Evolutionary conservation across 768 basidiomycete genomes (phyloP).

Genomic region (Boletus rex-veris): DNA sequence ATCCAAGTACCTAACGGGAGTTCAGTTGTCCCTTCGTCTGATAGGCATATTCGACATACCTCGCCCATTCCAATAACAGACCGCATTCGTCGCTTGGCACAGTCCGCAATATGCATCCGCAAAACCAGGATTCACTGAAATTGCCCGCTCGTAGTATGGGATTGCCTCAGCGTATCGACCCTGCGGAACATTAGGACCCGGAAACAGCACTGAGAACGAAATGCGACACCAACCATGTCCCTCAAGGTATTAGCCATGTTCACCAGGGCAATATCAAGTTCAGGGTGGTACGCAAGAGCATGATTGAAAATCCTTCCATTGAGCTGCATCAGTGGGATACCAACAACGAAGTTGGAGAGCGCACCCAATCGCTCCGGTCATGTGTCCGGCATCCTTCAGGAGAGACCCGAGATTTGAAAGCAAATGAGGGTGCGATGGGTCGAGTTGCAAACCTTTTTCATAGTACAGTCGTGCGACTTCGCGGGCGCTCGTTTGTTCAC

Average conservation of each 20-base stretch:
- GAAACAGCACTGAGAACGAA: neutral
- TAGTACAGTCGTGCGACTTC: slow-evolving; percentile 44
- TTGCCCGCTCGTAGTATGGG: slow-evolving; percentile 43
- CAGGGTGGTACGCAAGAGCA: slow-evolving; percentile 40
- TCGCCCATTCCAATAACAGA: slow-evolving; percentile 46
- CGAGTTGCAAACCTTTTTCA: slow-evolving; percentile 40
- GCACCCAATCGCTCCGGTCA: slow-evolving; percentile 41
- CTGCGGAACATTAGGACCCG: slow-evolving; percentile 17
- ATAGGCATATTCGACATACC: slow-evolving; percentile 17
- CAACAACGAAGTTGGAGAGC: slow-evolving; percentile 4
- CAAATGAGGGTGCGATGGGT: slow-evolving; percentile 46
- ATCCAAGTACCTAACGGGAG: slow-evolving; percentile 31
- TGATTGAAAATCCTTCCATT: slow-evolving; percentile 37
- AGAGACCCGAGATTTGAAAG: slow-evolving; percentile 50
- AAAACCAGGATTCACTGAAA: slow-evolving; percentile 40
- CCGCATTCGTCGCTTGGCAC: slow-evolving; percentile 41
- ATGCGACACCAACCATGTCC: slow-evolving; percentile 35
- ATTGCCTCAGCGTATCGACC: slow-evolving; percentile 43
- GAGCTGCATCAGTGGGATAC: slow-evolving; percentile 4
- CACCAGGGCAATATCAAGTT: slow-evolving; percentile 49
- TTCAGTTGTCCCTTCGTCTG: slow-evolving; percentile 6
- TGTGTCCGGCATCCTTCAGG: slow-evolving; percentile 45
- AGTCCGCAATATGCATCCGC: slow-evolving; percentile 48
- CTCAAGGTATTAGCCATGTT: slow-evolving; percentile 52
- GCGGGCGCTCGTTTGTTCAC: slow-evolving; percentile 26